Conservation (phyloP, 2,329 filamentous ascomycete genomes). For the Venturia nashicola region DNA sequence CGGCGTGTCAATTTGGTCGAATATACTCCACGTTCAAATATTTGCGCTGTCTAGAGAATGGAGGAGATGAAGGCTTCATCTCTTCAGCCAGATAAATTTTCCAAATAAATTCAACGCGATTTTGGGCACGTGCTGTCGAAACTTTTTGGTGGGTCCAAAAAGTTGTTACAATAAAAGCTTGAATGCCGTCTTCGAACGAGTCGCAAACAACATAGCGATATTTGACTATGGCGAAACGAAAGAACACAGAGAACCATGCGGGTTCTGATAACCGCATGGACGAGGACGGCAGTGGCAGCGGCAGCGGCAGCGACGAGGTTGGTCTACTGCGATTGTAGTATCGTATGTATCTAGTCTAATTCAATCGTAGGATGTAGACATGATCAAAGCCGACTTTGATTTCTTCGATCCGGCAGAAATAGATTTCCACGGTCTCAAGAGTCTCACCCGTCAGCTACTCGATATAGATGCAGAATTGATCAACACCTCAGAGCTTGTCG, state of each 20-base stretch:
- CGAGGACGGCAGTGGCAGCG: not conserved
- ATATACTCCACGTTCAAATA: not conserved
- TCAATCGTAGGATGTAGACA: conserved; percentile 61
- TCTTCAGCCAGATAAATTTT: not conserved
- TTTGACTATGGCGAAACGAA: conserved; percentile 7
- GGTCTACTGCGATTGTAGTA: not conserved
- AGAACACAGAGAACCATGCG: not conserved
- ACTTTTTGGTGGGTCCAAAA: not conserved
- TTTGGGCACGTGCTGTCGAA: not conserved
- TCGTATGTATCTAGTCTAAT: conserved; percentile 4
- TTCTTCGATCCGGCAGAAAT: conserved; percentile 91
- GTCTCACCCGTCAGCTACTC: conserved; percentile 78
- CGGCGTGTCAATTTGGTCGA: not conserved
- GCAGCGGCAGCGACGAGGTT: conserved; percentile 7
- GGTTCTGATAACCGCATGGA: not conserved
- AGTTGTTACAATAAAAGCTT: not conserved
- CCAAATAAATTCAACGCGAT: not conserved
- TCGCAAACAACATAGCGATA: not conserved
- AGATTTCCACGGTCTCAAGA: conserved; percentile 92
- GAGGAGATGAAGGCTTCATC: not conserved
- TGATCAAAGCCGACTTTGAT: conserved; percentile 93
- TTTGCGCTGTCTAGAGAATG: not conserved
- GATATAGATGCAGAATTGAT: conserved; percentile 78
- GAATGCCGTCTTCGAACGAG: not conserved
- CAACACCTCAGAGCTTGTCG: conserved; percentile 74